Percentiles rank a stretch among this genome's conserved stretches.
These are phyloP conservation scores for Lecanicillium sp. DNA, from an alignment of 2,329 filamentous ascomycete species.

Conservation along the genomic window DNA sequence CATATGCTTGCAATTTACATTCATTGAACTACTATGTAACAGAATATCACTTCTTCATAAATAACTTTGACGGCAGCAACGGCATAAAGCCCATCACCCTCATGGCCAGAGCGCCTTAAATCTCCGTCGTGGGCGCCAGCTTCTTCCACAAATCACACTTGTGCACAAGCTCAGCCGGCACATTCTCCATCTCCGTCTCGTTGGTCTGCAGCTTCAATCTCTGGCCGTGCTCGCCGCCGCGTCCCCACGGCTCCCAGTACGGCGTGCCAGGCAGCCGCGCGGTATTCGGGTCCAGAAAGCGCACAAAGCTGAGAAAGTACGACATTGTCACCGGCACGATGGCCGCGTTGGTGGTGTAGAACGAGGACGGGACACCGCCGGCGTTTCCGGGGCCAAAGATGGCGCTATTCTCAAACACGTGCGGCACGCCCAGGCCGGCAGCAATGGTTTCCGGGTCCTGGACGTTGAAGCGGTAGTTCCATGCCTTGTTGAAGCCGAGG, in stretches of 20 bases:
- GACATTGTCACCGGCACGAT: slow-evolving; percentile 39
- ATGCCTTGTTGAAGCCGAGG: slow-evolving; percentile 19
- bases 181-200: slow-evolving; percentile 29
- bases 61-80: no score
- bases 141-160: slow-evolving; percentile 33
- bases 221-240: not conserved
- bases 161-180: slow-evolving; percentile 21
- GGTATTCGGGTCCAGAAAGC: slow-evolving; percentile 34
- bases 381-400: slow-evolving; percentile 36
- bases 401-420: slow-evolving; percentile 39
- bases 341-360: slow-evolving; percentile 34
- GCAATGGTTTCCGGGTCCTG: slow-evolving; percentile 26
- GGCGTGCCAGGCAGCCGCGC: slow-evolving; percentile 25
- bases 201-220: slow-evolving; percentile 23
- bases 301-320: slow-evolving; percentile 44
- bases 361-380: slow-evolving; percentile 24
- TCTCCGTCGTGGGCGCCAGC: slow-evolving; percentile 19
- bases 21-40: no score
- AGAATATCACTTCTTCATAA: no score
- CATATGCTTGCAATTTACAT: no score
- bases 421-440: slow-evolving; percentile 37
- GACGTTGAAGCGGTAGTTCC: slow-evolving; percentile 44
- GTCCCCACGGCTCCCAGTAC: slow-evolving; percentile 33
- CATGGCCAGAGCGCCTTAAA: slow-evolving; percentile 1
- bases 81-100: no score